These are phyloP conservation scores for Cystofilobasidium bisporidii DNA, from an alignment of 768 basidiomycete species.

Conservation along the genomic window DNA sequence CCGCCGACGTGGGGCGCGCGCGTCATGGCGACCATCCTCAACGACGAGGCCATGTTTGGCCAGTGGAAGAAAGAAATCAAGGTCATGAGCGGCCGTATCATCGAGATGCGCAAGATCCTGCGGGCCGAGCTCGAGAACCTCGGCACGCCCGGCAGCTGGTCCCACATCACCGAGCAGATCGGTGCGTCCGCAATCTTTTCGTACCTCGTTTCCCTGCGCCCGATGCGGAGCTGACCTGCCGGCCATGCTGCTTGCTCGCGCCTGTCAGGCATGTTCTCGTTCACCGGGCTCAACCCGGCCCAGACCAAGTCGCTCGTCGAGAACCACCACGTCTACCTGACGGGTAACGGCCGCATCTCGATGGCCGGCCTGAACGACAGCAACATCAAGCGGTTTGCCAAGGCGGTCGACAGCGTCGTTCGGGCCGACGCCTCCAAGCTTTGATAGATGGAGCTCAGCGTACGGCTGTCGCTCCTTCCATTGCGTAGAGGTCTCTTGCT, in stretches of 20 bases:
- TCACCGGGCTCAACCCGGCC: slow-evolving; percentile 33
- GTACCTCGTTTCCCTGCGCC: no score
- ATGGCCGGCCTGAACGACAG: slow-evolving; percentile 82
- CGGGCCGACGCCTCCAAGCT: slow-evolving; percentile 20
- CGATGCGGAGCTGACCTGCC: no score
- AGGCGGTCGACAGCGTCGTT: slow-evolving; percentile 32
- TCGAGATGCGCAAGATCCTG: slow-evolving; percentile 76
- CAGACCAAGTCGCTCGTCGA: slow-evolving; percentile 32
- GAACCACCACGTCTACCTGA: slow-evolving; percentile 31
- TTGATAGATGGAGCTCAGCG: no score
- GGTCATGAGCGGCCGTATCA: slow-evolving; percentile 89
- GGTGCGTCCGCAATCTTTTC: slow-evolving; percentile 22
- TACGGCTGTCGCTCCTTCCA: no score
- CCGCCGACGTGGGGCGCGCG: slow-evolving; percentile 86
- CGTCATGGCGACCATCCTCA: slow-evolving; percentile 32
- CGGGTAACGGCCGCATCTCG: slow-evolving; percentile 63
- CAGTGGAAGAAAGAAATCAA: slow-evolving; percentile 54
- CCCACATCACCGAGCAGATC: slow-evolving; percentile 91
- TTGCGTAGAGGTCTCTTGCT: no score
- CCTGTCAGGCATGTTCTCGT: slow-evolving; percentile 79
- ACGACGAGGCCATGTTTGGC: slow-evolving; percentile 30
- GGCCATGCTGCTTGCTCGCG: no score
- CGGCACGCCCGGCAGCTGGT: slow-evolving; percentile 85
- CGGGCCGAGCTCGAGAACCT: slow-evolving; percentile 55
- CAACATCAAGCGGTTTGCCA: slow-evolving; percentile 49